Evolutionary conservation across 345 rosid species (phyloP), one percentile per base, ranked within the genome.

Genomic region (Gossypioides kirkii): DNA sequence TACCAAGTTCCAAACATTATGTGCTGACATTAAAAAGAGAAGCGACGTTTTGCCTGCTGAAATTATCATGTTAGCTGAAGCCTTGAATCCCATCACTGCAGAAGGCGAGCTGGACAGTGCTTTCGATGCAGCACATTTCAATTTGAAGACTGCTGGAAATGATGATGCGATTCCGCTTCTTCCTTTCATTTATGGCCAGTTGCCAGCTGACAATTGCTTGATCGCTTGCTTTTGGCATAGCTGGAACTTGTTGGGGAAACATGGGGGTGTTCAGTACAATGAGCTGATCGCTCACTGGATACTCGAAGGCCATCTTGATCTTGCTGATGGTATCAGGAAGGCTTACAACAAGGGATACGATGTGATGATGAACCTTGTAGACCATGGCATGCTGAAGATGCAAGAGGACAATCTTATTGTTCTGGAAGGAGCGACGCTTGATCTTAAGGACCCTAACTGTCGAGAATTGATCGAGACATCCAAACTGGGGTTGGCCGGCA

Each of bases 261-360:
- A 65, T 74, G 82, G 82, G 10, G 72, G 75, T 16, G 82, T 84
- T 63, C 82, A 87, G 74, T 85, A 78, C 74, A 84, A 80, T 50
- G 87, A 85, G 66, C 73, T 89, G 86, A 85, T 87, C 72, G 59
- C 85, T 10, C 82, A 86, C 13, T 89, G 91, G 94, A 82, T 87
- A n/a, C 76, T 91, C 71, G 92, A 91, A 82, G 92, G 94, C 58
- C 86, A 73, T 61, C 86, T 89, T 53, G 88, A 61, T 79, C 78
- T 79, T 32, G 20, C 69, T 41, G 81, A 76, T 72, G 62, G 74
- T 23, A 70, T 87, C 9, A 81, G 80, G 56, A 61, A 73, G 68
- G 87, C 88, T 3, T 89, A 87, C 63, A 73, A 77, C 13, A 68
- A 77, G 0, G 94, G 87, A 16, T 89, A 87, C 61, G 0, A 3